Conservation (phyloP, 768 basidiomycete genomes). For the Leccinum fibrillosum region DNA sequence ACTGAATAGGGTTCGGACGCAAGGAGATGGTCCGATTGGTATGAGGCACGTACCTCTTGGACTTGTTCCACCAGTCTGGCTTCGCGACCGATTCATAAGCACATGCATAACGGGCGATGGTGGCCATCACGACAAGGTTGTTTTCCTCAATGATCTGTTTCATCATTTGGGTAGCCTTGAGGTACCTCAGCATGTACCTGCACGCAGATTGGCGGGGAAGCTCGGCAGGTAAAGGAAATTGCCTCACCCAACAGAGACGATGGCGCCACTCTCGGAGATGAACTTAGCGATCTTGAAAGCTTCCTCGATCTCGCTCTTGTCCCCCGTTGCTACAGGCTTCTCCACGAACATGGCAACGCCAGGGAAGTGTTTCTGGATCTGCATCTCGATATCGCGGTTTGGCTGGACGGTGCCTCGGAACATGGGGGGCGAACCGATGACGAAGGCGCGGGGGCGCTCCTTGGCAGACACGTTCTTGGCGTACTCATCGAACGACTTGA, state of each 20-base stretch:
- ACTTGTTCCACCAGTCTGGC: slow-evolving; percentile 93
- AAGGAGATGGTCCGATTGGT: background rate
- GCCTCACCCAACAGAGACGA: slow-evolving; percentile 85
- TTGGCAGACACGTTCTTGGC: slow-evolving; percentile 60
- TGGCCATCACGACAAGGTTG: slow-evolving; percentile 91
- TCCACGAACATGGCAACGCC: slow-evolving; percentile 88
- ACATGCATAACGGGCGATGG: slow-evolving; percentile 91
- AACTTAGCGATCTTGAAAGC: slow-evolving; percentile 68
- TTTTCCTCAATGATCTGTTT: slow-evolving; percentile 94
- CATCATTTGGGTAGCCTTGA: slow-evolving; percentile 94
- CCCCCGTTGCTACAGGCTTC: slow-evolving; percentile 88
- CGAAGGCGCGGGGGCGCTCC: slow-evolving; percentile 74
- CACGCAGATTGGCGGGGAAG: background rate
- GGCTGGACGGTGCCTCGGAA: slow-evolving; percentile 77
- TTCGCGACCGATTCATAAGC: slow-evolving; percentile 80
- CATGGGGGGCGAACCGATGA: slow-evolving; percentile 92
- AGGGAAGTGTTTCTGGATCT: slow-evolving; percentile 85
- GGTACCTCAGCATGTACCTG: slow-evolving; percentile 92
- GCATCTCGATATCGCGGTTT: slow-evolving; percentile 82
- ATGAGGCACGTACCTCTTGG: slow-evolving; percentile 62
- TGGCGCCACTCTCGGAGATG: slow-evolving; percentile 65
- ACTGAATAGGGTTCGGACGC: slow-evolving; percentile 27
- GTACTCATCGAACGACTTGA: slow-evolving; percentile 84
- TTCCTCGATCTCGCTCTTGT: slow-evolving; percentile 61
- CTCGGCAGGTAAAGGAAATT: slow-evolving; percentile 1